phyloP scores from a whole-genome alignment of 306 rosid genomes.

The Vachellia pachyceras region DNA sequence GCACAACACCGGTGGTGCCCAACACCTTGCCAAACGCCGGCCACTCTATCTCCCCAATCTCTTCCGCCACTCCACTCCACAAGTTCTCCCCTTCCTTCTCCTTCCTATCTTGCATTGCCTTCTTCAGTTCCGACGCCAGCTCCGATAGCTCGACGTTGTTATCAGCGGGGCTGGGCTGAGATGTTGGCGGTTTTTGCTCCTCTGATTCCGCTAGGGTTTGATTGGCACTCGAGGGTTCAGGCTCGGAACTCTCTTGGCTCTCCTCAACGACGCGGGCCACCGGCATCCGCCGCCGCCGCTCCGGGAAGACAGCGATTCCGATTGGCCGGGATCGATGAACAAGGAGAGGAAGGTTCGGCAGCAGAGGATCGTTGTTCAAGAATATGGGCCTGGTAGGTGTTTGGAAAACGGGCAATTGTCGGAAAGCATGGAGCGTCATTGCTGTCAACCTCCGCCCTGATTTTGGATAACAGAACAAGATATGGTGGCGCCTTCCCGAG shows the following conservation, averaged over 20 bases:
- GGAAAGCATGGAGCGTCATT: conserved; percentile 43
- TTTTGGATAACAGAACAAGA: conserved; percentile 37
- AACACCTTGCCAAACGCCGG: conserved; percentile 82
- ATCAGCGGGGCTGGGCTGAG: neutral
- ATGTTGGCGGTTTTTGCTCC: conserved; percentile 8
- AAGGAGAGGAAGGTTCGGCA: neutral
- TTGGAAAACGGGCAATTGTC: conserved; percentile 35
- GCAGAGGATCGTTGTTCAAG: conserved; percentile 27
- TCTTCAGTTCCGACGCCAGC: conserved; percentile 73
- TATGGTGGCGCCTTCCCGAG: neutral
- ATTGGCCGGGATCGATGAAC: conserved; percentile 15
- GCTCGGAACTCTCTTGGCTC: conserved; percentile 56
- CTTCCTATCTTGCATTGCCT: conserved; percentile 76
- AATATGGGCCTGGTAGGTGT: neutral
- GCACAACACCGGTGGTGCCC: conserved; percentile 86
- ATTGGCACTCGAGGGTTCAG: conserved; percentile 31
- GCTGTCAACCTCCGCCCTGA: neutral
- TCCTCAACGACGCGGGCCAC: conserved; percentile 58
- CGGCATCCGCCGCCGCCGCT: neutral
- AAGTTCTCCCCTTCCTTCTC: conserved; percentile 52
- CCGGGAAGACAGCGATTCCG: conserved; percentile 2
- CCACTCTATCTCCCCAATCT: conserved; percentile 86
- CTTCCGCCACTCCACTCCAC: conserved; percentile 73
- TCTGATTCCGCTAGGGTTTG: conserved; percentile 30
- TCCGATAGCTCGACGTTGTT: conserved; percentile 43